phyloP scores from a whole-genome alignment of 805 yeast genomes.

The Cyberlindnera japonica region DNA sequence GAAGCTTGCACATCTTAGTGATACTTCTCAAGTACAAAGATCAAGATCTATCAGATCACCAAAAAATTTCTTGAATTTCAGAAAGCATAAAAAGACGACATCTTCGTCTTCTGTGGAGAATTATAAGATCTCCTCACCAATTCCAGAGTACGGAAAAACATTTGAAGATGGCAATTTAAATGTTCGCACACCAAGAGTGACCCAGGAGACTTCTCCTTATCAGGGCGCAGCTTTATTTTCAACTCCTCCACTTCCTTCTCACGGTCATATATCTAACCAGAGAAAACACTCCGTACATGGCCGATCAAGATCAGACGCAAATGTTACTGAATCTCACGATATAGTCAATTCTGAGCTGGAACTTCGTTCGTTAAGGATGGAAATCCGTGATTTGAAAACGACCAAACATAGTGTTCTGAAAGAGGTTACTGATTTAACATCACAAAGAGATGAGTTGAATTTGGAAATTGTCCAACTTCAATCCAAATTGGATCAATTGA shows the following conservation, averaged over 20 bases:
- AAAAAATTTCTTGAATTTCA: constrained; percentile 23
- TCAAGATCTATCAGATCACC: constrained; percentile 27
- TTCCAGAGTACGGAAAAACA: constrained; percentile 11
- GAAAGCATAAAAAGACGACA: constrained; percentile 26
- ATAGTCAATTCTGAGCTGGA: constrained; percentile 31
- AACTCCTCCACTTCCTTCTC: constrained; percentile 27
- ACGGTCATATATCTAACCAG: not conserved
- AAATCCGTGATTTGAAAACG: constrained; percentile 38
- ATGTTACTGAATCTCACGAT: constrained; percentile 18
- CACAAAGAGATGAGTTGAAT: constrained; percentile 43
- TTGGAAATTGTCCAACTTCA: constrained; percentile 32
- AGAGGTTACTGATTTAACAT: constrained; percentile 50
- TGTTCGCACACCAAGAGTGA: constrained; percentile 15
- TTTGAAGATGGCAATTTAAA: constrained; percentile 6
- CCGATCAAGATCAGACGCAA: constrained; percentile 20
- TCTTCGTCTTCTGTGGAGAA: constrained; percentile 25
- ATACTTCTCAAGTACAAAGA: constrained; percentile 9
- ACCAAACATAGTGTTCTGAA: constrained; percentile 40
- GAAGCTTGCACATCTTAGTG: constrained; percentile 1
- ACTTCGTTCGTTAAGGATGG: constrained; percentile 38
- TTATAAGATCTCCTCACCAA: constrained; percentile 26
- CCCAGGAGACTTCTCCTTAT: constrained; percentile 14
- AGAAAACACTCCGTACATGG: constrained; percentile 15
- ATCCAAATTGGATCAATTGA: constrained; percentile 22
- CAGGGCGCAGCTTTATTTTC: constrained; percentile 26